Conservation (phyloP, 768 basidiomycete genomes). For the Cubamyces lactineus region DNA sequence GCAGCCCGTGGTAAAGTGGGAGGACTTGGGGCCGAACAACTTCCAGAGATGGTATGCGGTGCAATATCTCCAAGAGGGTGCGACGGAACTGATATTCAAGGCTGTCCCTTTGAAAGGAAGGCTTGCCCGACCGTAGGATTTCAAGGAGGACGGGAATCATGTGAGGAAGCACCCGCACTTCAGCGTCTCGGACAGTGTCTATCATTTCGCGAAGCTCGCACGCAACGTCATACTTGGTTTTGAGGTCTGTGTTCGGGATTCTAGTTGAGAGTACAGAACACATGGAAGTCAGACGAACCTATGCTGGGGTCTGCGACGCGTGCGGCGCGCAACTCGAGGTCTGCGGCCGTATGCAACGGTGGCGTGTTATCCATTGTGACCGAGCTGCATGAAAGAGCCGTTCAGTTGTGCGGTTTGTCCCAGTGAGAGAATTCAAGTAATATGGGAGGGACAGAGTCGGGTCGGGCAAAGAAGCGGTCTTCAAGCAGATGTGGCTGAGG, state of each 20-base stretch:
- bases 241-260: constrained; percentile 54
- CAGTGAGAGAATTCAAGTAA: neutral
- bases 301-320: constrained; percentile 76
- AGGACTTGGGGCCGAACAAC: constrained; percentile 68
- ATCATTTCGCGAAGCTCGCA: constrained; percentile 81
- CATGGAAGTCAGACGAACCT: constrained; percentile 44
- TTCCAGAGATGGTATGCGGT: constrained; percentile 84
- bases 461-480: neutral
- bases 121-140: constrained; percentile 68
- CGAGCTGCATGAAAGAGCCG: constrained; percentile 10
- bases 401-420: neutral
- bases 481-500: constrained; percentile 24
- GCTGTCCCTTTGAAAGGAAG: constrained; percentile 66
- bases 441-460: neutral
- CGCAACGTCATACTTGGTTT: constrained; percentile 69
- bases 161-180: constrained; percentile 68
- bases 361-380: constrained; percentile 48
- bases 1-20: constrained; percentile 76
- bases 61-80: constrained; percentile 84
- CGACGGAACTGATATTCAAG: constrained; percentile 83
- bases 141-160: constrained; percentile 77
- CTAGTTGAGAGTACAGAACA: neutral
- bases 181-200: constrained; percentile 76
- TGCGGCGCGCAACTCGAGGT: constrained; percentile 72
- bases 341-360: constrained; percentile 50